Evolutionary conservation across 208 protist species (phyloP), one percentile per base, ranked within the genome.

Genomic region (Acanthamoeba sp.): DNA sequence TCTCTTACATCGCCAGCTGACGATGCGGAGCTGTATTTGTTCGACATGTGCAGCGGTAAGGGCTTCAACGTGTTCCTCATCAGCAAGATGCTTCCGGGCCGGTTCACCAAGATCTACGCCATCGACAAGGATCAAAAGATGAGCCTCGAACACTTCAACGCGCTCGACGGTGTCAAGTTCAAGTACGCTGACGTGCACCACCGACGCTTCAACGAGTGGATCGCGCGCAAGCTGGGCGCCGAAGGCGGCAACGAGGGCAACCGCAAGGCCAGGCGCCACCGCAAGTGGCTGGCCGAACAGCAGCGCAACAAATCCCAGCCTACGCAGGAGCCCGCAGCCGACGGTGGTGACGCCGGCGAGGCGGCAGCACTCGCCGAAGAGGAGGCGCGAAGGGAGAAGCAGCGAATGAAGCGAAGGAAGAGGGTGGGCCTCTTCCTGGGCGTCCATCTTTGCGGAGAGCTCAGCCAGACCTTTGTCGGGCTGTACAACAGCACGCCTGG

Each of bases 61-160:
- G 80, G 80, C 38, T 88, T 88, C 42, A 88, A 88, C 48, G 52
- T 42, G 27, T 64, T 88, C 80, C 3, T 88, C 80, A 88, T 88
- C 52, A 66, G 50, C n/a, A 89, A 89, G 80, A 89, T 89, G 80
- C 52, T 89, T 24, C 80, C 80, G n/a, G 71, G 71, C 71, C 80
- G 22, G 29, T 89, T 89, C 45, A 52, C 14, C 34, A 89, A 89
- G 52, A 64, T 89, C 34, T 89, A 89, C 52, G 80, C 80, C 6
- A 89, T 89, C 40, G 80, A 89, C 80, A 89, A 89, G 52, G 80
- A 89, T 45, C 27, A 89, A 16, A 89, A 89, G 80, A 89, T 89
- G 80, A 89, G 62, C 80, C 45, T 64, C n/a, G 50, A 57, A 7
- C 80, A 89, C 80, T 64, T 89, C 80, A 36, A 52, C 50, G 40